Evolutionary conservation across 176 grass and related monocot species (phyloP), one percentile per base, ranked within the genome.

Genomic region (Elaeis guineensis): DNA sequence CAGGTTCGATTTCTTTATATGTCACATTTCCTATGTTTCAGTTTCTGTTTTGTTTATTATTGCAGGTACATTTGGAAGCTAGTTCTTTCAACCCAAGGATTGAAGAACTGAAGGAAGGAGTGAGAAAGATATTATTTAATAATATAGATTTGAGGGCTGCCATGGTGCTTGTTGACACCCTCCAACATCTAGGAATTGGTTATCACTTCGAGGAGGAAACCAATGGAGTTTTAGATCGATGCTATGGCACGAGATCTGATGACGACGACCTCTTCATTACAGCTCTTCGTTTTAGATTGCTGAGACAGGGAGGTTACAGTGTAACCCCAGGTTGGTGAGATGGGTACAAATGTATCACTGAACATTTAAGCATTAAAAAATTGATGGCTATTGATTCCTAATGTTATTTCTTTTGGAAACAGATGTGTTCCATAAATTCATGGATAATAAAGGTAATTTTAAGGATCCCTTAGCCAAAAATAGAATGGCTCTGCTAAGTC

Each of bases 391-490:
- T 5, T 30, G 28, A 30, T 30, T 30, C 28, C 28, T 5, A 3
- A 0, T 30, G 4, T 30, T 30, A 5, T 30, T 30, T 30, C 28
- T 30, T 30, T 30, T 5, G 28, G 28, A 30, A 59, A 39, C 59
- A 61, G 25, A 61, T 39, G 59, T 61, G 5, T 61, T 61, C 59
- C 26, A 61, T 17, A 44, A 61, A 29, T 61, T 61, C 59, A 11
- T 61, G 25, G 26, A 61, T 5, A 39, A 19, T 7, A 61, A 61
- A 15, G 59, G 59, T 5, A 32, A 28, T 7, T 61, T 61, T 9
- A 39, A 61, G 17, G 59, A 61, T 7, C 35, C 29, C 5, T 9
- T 61, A 7, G 19, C 17, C 28, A 61, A 18, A 39, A 26, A 61
- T 18, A 35, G 18, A 23, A 19, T 1, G 19, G 59, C 24, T 18